Evolutionary conservation across 208 protist genomes (phyloP), one percentile per base, ranked within the genome.

Genomic region (Porcisia hertigi): DNA sequence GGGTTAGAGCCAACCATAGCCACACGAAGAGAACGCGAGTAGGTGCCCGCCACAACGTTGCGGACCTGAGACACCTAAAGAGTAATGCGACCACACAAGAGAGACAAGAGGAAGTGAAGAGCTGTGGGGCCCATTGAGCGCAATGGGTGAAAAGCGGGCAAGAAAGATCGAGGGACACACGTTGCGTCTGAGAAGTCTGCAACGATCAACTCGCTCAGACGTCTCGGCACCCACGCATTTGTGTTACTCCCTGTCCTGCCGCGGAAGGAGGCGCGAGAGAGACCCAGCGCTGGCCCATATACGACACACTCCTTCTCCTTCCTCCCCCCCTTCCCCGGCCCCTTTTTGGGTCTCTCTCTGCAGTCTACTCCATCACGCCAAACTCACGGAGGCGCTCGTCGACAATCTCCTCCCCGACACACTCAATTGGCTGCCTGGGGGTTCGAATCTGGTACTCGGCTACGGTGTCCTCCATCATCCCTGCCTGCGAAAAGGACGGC

Each of bases 401-500:
- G 60, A 87, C 76, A 54, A 93, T 65, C 69, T 91, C 87, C 52
- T 75, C 77, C 34, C 80, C 91, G 5, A 91, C 63, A 34, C 75
- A 78, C 72, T 93, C 88, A 23, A 70, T 87, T 11, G 86, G 88
- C 77, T 92, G 91, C 36, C 91, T 87, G 34, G 85, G 83, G 30
- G 78, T 91, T 73, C 88, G 88, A 71, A 92, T 87, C 75, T 95
- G 91, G 80, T 92, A 95, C 82, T 91, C 82, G 8, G 91, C 85
- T 39, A 83, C 74, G 14, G 87, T 80, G 59, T 90, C 87, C 55
- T 87, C 81, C 66, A 86, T 79, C 81, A 85, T 87, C 65, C 77
- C 83, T 49, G 71, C 69, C 64, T 80, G 74, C 43, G 62, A 70
- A 74, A 95, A 95, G 67, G 82, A 89, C 3, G 89, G 91, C 84